Conservation (phyloP, 2,329 filamentous ascomycete species). For the Gremmenia infestans region DNA sequence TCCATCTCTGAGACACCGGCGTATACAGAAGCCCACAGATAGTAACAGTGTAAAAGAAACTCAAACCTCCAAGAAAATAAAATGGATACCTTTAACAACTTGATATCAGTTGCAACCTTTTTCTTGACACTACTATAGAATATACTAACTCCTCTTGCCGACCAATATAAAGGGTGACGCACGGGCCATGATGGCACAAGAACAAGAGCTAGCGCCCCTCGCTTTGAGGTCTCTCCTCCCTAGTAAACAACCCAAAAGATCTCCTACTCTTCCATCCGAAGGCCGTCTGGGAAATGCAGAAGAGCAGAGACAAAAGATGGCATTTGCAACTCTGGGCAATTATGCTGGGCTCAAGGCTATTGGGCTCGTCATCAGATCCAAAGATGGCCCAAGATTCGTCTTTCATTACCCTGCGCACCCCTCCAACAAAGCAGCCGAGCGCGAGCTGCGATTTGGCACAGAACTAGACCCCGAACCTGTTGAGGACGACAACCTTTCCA, state of each 20-base stretch:
- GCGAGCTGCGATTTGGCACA: slow-evolving; percentile 27
- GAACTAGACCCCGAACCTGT: slow-evolving; percentile 28
- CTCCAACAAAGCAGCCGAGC: slow-evolving; percentile 33
- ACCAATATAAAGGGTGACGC: neutral
- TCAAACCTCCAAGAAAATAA: too few species aligned
- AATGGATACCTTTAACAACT: too few species aligned
- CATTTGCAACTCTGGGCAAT: slow-evolving; percentile 5
- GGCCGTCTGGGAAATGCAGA: neutral
- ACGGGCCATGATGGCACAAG: neutral
- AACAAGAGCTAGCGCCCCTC: neutral
- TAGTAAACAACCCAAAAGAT: neutral
- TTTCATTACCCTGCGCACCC: slow-evolving; percentile 76
- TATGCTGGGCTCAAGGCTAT: slow-evolving; percentile 46
- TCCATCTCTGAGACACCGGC: neutral
- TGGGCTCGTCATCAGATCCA: slow-evolving; percentile 45
- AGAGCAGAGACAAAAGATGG: slow-evolving; percentile 7
- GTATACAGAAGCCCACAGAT: neutral
- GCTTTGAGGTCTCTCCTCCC: neutral
- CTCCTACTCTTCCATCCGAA: neutral
- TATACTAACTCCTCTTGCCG: neutral
- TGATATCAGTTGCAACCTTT: too few species aligned
- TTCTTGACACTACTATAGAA: too few species aligned
- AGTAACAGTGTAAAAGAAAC: too few species aligned
- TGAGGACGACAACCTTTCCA: slow-evolving; percentile 27
- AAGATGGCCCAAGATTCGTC: slow-evolving; percentile 75